Conservation (phyloP, 2,329 filamentous ascomycete genomes). For the Fusarium succisae region DNA sequence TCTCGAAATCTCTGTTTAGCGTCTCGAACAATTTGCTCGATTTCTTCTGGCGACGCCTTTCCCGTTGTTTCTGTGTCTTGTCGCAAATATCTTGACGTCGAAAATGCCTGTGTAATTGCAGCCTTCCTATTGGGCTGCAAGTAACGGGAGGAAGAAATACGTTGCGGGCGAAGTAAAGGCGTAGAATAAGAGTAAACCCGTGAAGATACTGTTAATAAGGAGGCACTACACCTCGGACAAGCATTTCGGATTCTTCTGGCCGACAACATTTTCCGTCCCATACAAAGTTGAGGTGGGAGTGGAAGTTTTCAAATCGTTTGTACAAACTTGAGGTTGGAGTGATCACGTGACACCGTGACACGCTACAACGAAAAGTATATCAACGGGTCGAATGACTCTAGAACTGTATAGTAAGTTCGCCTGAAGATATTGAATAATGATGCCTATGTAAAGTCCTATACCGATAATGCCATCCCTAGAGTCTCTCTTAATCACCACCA, state of each 20-base stretch:
- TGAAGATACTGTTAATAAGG: conserved; percentile 19
- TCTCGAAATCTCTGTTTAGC: conserved; percentile 82
- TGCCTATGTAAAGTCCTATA: background rate
- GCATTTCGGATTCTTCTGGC: conserved; percentile 47
- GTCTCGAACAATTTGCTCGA: conserved; percentile 73
- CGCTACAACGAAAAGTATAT: background rate
- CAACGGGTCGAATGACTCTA: background rate
- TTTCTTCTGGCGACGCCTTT: conserved; percentile 46
- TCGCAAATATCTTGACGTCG: conserved; percentile 40
- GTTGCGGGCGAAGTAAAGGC: conserved; percentile 28
- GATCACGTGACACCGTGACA: too few relatives aligned
- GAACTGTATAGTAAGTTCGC: background rate
- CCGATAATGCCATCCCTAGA: conserved; percentile 1
- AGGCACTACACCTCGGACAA: conserved; percentile 43
- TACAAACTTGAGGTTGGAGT: too few relatives aligned
- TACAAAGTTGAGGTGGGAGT: conserved; percentile 24
- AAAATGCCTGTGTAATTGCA: conserved; percentile 44
- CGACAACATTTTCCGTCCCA: conserved; percentile 47
- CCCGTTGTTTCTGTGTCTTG: conserved; percentile 26
- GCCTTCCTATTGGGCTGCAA: conserved; percentile 40
- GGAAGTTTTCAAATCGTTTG: conserved; percentile 17
- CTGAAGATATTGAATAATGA: background rate
- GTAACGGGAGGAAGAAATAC: conserved; percentile 23
- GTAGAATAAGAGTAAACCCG: conserved; percentile 17
- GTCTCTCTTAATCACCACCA: conserved; percentile 42